A percentile compares a stretch with the other conserved stretches of the same genome.
Evolutionary conservation across 2,329 filamentous ascomycete species (phyloP).

Genomic region (Lachnellula hyalina): DNA sequence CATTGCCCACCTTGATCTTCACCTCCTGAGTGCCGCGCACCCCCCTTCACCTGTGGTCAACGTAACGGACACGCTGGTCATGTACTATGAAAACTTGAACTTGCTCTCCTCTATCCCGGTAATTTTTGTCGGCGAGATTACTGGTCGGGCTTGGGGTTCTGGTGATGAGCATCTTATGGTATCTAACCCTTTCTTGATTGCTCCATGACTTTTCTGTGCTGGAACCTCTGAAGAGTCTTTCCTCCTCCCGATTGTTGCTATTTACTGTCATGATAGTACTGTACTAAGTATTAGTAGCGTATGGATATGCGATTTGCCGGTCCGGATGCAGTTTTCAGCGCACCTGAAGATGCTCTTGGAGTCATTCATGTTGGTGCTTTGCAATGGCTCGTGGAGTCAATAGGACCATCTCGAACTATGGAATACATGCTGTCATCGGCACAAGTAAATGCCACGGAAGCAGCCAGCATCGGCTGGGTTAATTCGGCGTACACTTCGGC

Average conservation of each 20-base stretch:
- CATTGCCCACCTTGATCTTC: neutral
- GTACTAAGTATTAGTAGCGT: neutral
- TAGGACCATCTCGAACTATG: neutral
- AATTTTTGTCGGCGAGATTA: constrained; percentile 10
- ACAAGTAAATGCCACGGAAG: neutral
- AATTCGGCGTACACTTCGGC: neutral
- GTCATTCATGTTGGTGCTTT: constrained; percentile 3
- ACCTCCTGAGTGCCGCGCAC: too few relatives aligned
- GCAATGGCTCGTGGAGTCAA: constrained; percentile 1
- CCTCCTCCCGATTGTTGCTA: too few relatives aligned
- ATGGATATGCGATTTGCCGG: constrained; percentile 14
- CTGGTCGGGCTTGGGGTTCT: constrained; percentile 4
- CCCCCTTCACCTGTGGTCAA: neutral
- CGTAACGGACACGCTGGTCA: neutral
- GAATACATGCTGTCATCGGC: neutral
- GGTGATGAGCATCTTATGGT: constrained; percentile 6
- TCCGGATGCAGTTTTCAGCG: neutral
- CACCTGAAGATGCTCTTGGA: constrained; percentile 1
- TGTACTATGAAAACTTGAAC: neutral
- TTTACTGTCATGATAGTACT: too few relatives aligned
- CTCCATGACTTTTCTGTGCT: too few relatives aligned
- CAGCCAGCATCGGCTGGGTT: neutral
- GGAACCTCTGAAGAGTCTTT: too few relatives aligned
- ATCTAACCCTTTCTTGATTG: too few relatives aligned
- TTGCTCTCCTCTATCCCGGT: neutral